phyloP scores from a whole-genome alignment of 495 filamentous ascomycete species.

The Annulohypoxylon nitens region DNA sequence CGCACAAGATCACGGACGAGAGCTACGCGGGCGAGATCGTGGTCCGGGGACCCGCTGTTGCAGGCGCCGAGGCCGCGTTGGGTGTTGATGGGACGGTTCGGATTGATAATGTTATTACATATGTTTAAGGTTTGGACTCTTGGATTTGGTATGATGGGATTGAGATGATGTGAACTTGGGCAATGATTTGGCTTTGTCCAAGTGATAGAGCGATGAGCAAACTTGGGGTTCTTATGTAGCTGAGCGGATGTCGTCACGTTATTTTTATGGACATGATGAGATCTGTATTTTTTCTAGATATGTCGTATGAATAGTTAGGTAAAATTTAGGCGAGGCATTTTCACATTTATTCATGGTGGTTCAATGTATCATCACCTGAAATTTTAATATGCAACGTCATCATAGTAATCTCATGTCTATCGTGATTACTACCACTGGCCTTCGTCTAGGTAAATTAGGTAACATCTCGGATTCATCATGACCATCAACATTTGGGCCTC shows the following conservation, averaged over 20 bases:
- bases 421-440: slow-evolving; percentile 27
- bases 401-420: not conserved
- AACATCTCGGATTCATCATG: slow-evolving; percentile 26
- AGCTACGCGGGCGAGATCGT: slow-evolving; percentile 73
- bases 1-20: slow-evolving; percentile 71
- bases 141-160: not conserved
- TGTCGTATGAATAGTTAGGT: not conserved
- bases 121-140: slow-evolving; percentile 41
- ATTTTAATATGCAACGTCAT: not conserved
- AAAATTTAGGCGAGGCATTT: not conserved
- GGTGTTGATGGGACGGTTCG: slow-evolving; percentile 69
- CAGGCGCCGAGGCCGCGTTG: slow-evolving; percentile 69
- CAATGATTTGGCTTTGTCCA: not conserved
- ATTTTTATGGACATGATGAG: not conserved
- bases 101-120: slow-evolving; percentile 68
- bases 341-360: not conserved
- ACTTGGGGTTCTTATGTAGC: not conserved
- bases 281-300: not conserved
- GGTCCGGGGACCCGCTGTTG: slow-evolving; percentile 76
- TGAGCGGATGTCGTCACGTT: slow-evolving; percentile 18
- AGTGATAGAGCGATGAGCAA: not conserved
- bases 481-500: slow-evolving; percentile 4
- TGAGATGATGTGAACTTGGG: not conserved
- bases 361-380: not conserved
- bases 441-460: not conserved